phyloP scores from a whole-genome alignment of 805 yeast genomes.

The Ascoidea rubescens region DNA sequence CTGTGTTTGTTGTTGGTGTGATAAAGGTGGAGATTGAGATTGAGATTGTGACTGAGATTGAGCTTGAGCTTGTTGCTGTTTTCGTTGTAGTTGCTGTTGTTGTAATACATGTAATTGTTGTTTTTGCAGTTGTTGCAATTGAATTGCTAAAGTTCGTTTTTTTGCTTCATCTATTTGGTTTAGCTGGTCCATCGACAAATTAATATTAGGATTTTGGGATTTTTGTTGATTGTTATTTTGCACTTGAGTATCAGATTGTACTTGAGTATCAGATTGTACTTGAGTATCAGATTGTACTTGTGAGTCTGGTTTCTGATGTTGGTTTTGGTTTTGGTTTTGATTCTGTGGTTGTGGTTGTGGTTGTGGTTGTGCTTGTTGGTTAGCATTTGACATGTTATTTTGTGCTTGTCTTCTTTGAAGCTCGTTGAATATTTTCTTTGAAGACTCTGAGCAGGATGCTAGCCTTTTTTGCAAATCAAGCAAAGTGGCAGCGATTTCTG shows the following conservation, averaged over 20 bases:
- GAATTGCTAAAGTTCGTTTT: too few relatives aligned
- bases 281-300: not conserved
- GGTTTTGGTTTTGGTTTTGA: not conserved
- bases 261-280: not conserved
- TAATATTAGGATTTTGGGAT: not conserved
- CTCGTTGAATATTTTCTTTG: not conserved
- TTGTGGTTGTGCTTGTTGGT: not conserved
- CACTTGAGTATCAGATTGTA: not conserved
- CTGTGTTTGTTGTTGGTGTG: not conserved
- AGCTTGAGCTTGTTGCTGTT: not conserved
- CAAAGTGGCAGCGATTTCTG: not conserved
- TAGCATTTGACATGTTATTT: not conserved
- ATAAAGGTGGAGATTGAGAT: not conserved
- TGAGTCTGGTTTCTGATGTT: not conserved
- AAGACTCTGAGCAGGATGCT: not conserved
- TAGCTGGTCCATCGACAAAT: too few relatives aligned
- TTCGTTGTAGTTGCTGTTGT: not conserved
- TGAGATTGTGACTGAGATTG: constrained; percentile 1
- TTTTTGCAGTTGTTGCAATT: not conserved
- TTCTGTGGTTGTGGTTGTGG: not conserved
- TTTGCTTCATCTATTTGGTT: too few relatives aligned
- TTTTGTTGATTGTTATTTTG: not conserved
- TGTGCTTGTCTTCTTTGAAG: not conserved
- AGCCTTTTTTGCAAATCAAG: not conserved
- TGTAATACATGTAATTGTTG: not conserved